phyloP scores from a whole-genome alignment of 2,329 filamentous ascomycete genomes.

The Amesomyces nigricolor region DNA sequence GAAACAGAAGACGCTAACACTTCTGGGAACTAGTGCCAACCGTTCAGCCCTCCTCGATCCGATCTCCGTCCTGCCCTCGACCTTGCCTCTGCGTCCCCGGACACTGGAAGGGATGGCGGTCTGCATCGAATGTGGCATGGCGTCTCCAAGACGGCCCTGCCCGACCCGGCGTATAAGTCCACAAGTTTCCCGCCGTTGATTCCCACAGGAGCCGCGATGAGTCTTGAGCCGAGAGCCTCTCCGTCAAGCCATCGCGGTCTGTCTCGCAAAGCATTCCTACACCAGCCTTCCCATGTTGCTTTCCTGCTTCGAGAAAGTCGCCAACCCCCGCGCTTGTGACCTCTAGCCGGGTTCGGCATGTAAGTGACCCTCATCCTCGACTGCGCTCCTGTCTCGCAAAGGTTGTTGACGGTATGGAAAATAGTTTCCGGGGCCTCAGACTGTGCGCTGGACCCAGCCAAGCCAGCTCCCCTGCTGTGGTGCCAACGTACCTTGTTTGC shows the following conservation, averaged over 20 bases:
- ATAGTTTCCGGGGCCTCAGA: too few relatives aligned
- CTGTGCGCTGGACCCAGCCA: background rate
- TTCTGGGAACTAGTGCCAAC: slow-evolving; percentile 13
- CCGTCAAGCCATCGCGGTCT: background rate
- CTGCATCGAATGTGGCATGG: slow-evolving; percentile 2
- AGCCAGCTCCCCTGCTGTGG: background rate
- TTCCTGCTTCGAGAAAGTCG: background rate
- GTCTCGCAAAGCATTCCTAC: background rate
- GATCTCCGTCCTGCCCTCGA: slow-evolving; percentile 13
- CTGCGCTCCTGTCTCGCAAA: background rate
- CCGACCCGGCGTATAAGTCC: slow-evolving; percentile 17
- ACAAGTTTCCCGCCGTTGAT: background rate
- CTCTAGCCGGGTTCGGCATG: background rate
- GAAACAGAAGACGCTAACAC: slow-evolving; percentile 14
- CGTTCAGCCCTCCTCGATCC: slow-evolving; percentile 21
- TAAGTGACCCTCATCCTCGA: slow-evolving; percentile 7
- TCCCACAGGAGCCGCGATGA: background rate
- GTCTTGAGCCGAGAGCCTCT: background rate
- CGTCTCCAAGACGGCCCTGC: background rate
- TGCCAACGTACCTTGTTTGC: background rate
- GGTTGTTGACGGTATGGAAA: too few relatives aligned
- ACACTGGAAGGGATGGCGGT: slow-evolving; percentile 6
- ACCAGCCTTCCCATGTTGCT: background rate
- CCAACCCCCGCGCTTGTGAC: background rate
- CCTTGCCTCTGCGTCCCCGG: background rate